Evolutionary conservation across 805 yeast genomes (phyloP).

Genomic region (Yueomyces sinensis): DNA sequence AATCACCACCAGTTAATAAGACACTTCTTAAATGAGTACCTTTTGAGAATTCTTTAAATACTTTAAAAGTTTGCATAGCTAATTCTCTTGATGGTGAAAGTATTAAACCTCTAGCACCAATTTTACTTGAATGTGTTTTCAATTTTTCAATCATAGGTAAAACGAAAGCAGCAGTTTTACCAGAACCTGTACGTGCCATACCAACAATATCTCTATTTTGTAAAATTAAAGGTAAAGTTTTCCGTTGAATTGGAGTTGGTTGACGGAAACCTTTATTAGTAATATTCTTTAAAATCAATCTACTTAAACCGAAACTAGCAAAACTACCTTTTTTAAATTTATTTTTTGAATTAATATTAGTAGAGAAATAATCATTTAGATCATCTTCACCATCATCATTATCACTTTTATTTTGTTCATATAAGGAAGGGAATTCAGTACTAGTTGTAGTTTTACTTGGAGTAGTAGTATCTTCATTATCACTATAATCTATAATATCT

Average conservation of each 20-base stretch:
- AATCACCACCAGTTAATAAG: slow-evolving; percentile 92
- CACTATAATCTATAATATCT: slow-evolving; percentile 20
- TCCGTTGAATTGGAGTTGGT: slow-evolving; percentile 97
- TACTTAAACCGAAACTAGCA: slow-evolving; percentile 81
- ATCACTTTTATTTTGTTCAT: slow-evolving; percentile 27
- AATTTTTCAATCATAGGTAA: slow-evolving; percentile 81
- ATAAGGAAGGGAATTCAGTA: slow-evolving; percentile 30
- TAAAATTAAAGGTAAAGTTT: slow-evolving; percentile 81
- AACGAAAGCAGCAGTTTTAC: slow-evolving; percentile 95
- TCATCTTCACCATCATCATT: slow-evolving; percentile 34
- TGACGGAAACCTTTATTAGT: slow-evolving; percentile 77
- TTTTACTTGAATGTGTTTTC: slow-evolving; percentile 70
- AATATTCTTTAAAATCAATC: slow-evolving; percentile 54
- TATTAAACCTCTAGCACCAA: slow-evolving; percentile 81
- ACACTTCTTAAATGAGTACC: slow-evolving; percentile 76
- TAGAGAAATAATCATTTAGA: slow-evolving; percentile 30
- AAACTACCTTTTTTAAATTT: slow-evolving; percentile 59
- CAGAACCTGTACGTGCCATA: slow-evolving; percentile 99
- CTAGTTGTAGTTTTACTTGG: slow-evolving; percentile 23
- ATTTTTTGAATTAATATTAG: slow-evolving; percentile 15
- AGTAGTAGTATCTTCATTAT: slow-evolving; percentile 29
- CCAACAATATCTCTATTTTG: slow-evolving; percentile 91
- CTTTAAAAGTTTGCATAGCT: slow-evolving; percentile 84
- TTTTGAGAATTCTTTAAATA: slow-evolving; percentile 73
- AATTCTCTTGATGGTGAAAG: slow-evolving; percentile 93